Evolutionary conservation across 192 early-diverging fungal genomes (phyloP), one percentile per base, ranked within the genome.

Genomic region (Rhizophagus clarus): DNA sequence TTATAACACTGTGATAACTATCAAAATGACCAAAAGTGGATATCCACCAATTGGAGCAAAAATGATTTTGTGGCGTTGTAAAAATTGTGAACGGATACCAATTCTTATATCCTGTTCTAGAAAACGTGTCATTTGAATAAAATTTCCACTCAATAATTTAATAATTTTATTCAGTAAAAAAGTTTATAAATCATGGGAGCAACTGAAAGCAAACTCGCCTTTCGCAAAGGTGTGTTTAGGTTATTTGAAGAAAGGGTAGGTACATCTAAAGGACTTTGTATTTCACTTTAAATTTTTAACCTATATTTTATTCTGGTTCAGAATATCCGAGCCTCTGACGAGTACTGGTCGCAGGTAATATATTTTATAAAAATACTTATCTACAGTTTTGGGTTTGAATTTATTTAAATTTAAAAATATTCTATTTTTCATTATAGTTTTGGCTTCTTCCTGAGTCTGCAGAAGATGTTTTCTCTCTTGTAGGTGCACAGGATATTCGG

Each of bases 401-500:
- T 29, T 17, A 20, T 37, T 63, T 10, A 42, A 42, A 72, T 61
- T 22, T 80, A 17, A 51, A 32, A 3, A 32, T 32, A 32, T 32
- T 32, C 3, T 32, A 32, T 40, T 73, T 63, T 62, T 11, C 66
- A 81, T 26, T 29, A 64, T 79, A 91, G 90, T 92, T 96, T 90
- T 91, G 93, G 92, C 84, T 84, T 22, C 86, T 97, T 0, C 90
- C 92, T 11, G 94, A 94, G 34, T 85, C 87, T 9, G 84, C 90
- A 62, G 94, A 97, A 76, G 96, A 97, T 83, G 89, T 97, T 22
- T 96, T 95, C 83, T 92, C 95, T 63, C 89, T 97, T 32, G 91
- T 96, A 47, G 90, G 92, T 26, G 90, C 93, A 10, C 92, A 93
- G 42, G 96, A 98, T 82, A 94, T 96, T 63, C 86, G 96, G 37